Base-by-base conservation (phyloP, 2,329 filamentous ascomycete species). In the Verticillium longisporum region DNA sequence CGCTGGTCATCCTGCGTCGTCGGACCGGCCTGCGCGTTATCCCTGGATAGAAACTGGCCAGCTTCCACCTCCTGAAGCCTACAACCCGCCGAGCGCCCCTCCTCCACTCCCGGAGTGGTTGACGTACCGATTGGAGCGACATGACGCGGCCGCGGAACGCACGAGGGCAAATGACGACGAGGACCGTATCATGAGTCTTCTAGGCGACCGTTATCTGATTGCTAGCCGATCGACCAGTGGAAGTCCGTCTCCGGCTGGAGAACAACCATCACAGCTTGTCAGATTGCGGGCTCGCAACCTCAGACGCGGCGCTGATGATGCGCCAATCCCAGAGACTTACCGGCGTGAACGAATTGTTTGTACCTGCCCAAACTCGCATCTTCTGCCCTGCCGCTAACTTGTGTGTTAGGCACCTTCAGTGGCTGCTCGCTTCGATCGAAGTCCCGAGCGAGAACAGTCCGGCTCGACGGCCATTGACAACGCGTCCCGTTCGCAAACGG, bases 1-100 rank as follows among this genome's bases (percentile, higher is more conserved):
- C 13, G 13, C 26, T 31, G 54, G 54, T 21, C 26, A 15, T 9
- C 57, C 57, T 18, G 62, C 62, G 36, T 57, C 63, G 26, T 53
- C 63, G 11, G 34, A 60, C 18, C 50, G 41, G 53, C 61, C 45
- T 37, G 58, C 62, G 18, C 63, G 60, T 15, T 65, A 65, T 38
- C 63, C 63, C 41, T 65, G 63, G 63, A 65, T 65, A 56, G 63
- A 65, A 50, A 62, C 63, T 33, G 63, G 62, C 6, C 57, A 62
- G 4, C 61, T 59, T 7, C 63, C 63, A 9, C 63, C 63, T 9
- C 63, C 62, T 4, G 63, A 65, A 58, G 63, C 63, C 13, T 65
- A 65, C 50, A 26, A 32, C 6, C 32, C 26, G 13, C 55, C 32
- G 2, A 34, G 32, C 55, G 55, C 55, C n/a, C 34, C 55, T 6